A percentile compares a stretch with the other conserved stretches of the same genome.
Evolutionary conservation across 2,329 filamentous ascomycete genomes (phyloP).

Genomic region (Penicillium sp.): DNA sequence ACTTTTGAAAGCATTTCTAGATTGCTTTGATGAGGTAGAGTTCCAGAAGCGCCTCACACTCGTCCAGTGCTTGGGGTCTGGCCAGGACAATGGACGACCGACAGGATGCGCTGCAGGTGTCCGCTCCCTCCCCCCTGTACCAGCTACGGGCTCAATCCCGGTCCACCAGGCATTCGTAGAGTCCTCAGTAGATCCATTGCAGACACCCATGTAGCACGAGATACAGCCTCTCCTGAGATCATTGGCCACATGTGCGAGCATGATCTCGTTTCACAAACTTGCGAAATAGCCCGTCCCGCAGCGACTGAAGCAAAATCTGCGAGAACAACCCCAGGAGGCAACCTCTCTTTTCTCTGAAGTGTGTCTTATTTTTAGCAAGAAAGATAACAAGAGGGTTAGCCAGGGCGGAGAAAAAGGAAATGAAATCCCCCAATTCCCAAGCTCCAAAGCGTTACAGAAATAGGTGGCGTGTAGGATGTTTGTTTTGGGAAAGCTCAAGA

Average conservation of each 20-base stretch:
- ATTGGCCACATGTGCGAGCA: slow-evolving; percentile 35
- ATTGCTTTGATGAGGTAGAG: slow-evolving; percentile 15
- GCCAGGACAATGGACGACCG: slow-evolving; percentile 22
- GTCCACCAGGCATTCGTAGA: slow-evolving; percentile 23
- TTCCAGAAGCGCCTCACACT: slow-evolving; percentile 22
- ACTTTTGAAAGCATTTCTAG: slow-evolving; percentile 17
- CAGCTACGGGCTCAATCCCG: slow-evolving; percentile 19
- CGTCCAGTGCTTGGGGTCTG: slow-evolving; percentile 15
- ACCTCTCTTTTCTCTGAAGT: slow-evolving; percentile 1
- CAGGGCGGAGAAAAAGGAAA: slow-evolving; percentile 6
- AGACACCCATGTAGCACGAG: slow-evolving; percentile 35
- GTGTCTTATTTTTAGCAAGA: slow-evolving; percentile 12
- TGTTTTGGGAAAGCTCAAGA: slow-evolving; percentile 15
- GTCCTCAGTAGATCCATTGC: slow-evolving; percentile 20
- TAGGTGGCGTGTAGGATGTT: slow-evolving; percentile 4
- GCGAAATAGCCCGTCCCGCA: slow-evolving; percentile 26
- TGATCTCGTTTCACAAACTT: slow-evolving; percentile 38
- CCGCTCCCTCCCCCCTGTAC: slow-evolving; percentile 31
- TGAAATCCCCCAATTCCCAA: slow-evolving; percentile 1
- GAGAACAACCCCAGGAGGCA: slow-evolving; percentile 21
- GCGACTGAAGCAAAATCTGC: slow-evolving; percentile 26
- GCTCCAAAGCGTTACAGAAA: background rate
- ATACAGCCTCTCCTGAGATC: slow-evolving; percentile 34
- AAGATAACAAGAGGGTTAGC: background rate
- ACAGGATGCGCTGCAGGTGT: slow-evolving; percentile 31